Conservation (phyloP, 345 rosid species). For the Carallia brachiata region DNA sequence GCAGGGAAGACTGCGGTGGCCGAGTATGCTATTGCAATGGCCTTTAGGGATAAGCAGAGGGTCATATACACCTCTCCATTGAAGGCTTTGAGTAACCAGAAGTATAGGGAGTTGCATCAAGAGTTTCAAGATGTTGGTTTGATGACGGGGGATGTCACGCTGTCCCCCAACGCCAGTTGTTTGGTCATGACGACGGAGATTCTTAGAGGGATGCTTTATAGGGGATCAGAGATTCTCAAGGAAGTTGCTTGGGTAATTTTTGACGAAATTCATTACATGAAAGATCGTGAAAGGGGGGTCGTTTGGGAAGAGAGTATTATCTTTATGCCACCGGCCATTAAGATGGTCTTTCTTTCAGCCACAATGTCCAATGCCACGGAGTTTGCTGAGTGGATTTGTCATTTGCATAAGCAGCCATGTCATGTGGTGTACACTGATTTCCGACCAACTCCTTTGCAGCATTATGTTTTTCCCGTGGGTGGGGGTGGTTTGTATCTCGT, state of each 20-base stretch:
- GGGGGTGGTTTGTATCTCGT: constrained; percentile 93
- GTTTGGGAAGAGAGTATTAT: constrained; percentile 99
- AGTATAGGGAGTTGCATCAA: constrained; percentile 88
- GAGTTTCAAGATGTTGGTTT: constrained; percentile 94
- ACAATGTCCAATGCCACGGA: constrained; percentile 99
- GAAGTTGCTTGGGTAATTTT: constrained; percentile 99
- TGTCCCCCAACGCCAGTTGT: constrained; percentile 93
- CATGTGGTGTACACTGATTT: constrained; percentile 97
- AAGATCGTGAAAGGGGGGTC: constrained; percentile 95
- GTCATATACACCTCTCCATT: constrained; percentile 93
- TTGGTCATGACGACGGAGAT: constrained; percentile 98
- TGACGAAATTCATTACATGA: constrained; percentile 98
- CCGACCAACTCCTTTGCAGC: constrained; percentile 98
- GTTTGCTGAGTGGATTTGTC: constrained; percentile 97
- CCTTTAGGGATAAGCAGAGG: constrained; percentile 90
- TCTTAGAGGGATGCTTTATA: constrained; percentile 91
- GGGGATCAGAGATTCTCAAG: constrained; percentile 93
- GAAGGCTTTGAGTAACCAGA: constrained; percentile 98
- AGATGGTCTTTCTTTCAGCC: constrained; percentile 97
- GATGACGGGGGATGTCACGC: constrained; percentile 98
- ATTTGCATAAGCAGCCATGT: constrained; percentile 92
- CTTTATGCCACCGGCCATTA: constrained; percentile 90
- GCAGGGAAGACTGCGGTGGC: constrained; percentile 99
- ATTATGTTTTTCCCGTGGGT: constrained; percentile 90
- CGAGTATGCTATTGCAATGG: constrained; percentile 98